These are phyloP conservation scores for Gossypium arboreum DNA, from an alignment of 345 rosid genomes.

Conservation along the genomic window DNA sequence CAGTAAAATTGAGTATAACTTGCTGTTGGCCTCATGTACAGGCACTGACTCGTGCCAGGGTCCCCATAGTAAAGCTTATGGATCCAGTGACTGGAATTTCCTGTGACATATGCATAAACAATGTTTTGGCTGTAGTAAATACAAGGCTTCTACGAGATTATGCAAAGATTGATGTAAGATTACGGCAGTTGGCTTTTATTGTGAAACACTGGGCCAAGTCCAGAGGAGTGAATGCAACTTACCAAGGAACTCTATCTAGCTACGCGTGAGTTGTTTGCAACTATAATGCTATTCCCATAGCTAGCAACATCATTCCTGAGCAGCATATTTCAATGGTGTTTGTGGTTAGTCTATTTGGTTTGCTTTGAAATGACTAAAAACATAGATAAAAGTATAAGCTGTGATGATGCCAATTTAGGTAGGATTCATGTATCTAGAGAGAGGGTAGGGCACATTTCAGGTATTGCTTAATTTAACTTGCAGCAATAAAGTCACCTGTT, in stretches of 20 bases:
- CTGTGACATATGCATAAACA: constrained; percentile 96
- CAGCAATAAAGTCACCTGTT: too few relatives aligned
- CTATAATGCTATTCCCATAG: constrained; percentile 11
- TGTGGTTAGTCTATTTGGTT: constrained; percentile 1
- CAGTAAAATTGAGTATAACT: not conserved
- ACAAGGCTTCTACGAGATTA: constrained; percentile 92
- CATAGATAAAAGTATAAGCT: not conserved
- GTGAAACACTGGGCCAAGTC: constrained; percentile 99
- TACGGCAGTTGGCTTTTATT: constrained; percentile 79
- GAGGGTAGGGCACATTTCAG: not conserved
- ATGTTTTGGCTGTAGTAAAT: constrained; percentile 89
- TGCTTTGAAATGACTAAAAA: not conserved
- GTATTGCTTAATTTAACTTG: too few relatives aligned
- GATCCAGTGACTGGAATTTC: constrained; percentile 90
- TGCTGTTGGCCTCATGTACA: constrained; percentile 18
- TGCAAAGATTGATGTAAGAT: constrained; percentile 70
- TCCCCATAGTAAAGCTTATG: constrained; percentile 95
- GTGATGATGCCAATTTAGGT: constrained; percentile 4
- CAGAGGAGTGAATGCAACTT: constrained; percentile 88
- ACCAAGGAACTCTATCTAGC: constrained; percentile 96
- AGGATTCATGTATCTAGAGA: not conserved
- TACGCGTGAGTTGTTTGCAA: constrained; percentile 72
- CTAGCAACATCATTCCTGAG: not conserved
- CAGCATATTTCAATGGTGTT: not conserved
- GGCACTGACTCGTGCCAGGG: constrained; percentile 93